Evolutionary conservation across 805 yeast genomes (phyloP), one percentile per base, ranked within the genome.

Genomic region (Maudiozyma turicensis): DNA sequence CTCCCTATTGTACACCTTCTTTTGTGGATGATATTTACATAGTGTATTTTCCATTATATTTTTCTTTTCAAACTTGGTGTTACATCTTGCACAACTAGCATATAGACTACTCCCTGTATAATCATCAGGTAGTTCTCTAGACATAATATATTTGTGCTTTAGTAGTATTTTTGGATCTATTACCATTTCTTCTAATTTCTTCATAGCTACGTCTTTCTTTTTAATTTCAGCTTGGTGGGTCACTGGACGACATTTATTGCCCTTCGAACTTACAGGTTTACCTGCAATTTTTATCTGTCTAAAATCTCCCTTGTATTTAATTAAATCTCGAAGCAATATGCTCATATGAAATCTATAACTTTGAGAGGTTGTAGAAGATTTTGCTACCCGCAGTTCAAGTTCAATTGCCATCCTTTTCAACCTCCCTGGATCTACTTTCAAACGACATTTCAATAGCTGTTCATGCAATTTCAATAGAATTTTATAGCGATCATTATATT

Each of bases 331-430:
- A 5, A 65, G 50, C 9, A 66, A 47, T 10, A 65, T 54, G 40
- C 65, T 58, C 53, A 63, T 57, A 45, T 60, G 62, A 45, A 65
- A 64, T 37, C 59, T 51, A 49, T 65, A 65, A 44, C 64, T 57
- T 49, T 64, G 68, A 4, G 55, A 45, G 3, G 64, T 56, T 8
- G 52, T 44, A 43, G 66, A 58, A 26, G 47, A 46, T 46, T 57
- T 63, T 6, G 67, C 66, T 5, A 64, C 57, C 9, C 55, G 44
- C 1, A 52, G 51, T 38, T 64, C 69, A 34, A 64, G 47, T 43
- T 59, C 57, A 10, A 58, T 51, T 4, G 66, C 63, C 39, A 60
- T 48, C 31, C 52, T 50, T 42, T 50, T 53, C 14, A 55, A n/a
- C 11, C 49, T 53, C 15, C 43, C 48, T 6, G 37, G 42, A 8